Base-by-base conservation (phyloP, 1,284 basidiomycete genomes). In the Cerrena zonata region DNA sequence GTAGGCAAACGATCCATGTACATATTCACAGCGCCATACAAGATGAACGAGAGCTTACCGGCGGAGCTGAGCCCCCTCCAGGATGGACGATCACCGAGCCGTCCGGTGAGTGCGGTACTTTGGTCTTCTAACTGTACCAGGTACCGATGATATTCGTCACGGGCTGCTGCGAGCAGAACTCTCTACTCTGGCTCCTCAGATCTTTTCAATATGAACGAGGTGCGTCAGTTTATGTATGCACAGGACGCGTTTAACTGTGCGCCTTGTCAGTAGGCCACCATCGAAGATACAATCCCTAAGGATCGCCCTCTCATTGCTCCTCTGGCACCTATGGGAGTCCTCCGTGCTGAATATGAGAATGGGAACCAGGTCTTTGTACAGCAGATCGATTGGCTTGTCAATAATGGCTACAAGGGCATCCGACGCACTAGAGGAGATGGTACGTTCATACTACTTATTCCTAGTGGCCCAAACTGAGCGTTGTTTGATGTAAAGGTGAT, bases 321-420 rank as follows among this genome's bases (percentile, higher is more conserved):
- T 12, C 64, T 80, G 18, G 66, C 69, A 19, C 69, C 78, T 2
- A 77, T 84, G 52, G 64, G 72, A 2, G 64, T 70, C 2, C 67
- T 86, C 41, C 76, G 79, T 27, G 69, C 65, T 5, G 89, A 92
- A 68, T 91, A 90, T 64, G 73, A 79, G 53, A 74, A 73, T 34
- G 82, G 82, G 2, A 73, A 76, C 1, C 66, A 68, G 2, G 62
- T 70, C 7, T 88, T 90, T 58, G 62, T 85, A 10, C 70, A 76
- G 51, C 88, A 86, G 65, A 84, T 92, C 53, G 78, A 86, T 58
- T 81, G 77, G 68, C 61, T 85, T 59, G 65, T 69, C 53, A 53
- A 60, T 57, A 62, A 73, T 48, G 87, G 87, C 1, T 90, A 79
- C 69, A 71, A 72, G 37, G 70, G 71, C 23, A 73, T 92, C 43